Percentiles rank a stretch among this genome's conserved stretches.
These are phyloP conservation scores for Brettanomyces sp. DNA, from an alignment of 805 yeast genomes.

Conservation along the genomic window DNA sequence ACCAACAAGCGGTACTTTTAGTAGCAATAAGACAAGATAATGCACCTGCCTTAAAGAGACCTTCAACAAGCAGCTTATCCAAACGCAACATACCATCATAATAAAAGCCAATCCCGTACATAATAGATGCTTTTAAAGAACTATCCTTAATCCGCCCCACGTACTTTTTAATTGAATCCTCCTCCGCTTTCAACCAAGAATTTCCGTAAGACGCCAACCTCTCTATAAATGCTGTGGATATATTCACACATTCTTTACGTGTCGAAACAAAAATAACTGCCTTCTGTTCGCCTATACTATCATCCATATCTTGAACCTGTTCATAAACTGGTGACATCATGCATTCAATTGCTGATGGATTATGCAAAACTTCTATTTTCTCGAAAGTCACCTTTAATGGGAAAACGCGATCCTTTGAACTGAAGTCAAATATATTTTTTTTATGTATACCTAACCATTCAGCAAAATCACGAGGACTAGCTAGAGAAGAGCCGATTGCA, in stretches of 20 bases:
- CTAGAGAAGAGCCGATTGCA: conserved; percentile 60
- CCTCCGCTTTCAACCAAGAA: conserved; percentile 32
- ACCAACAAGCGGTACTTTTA: conserved; percentile 40
- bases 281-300: conserved; percentile 20
- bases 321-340: conserved; percentile 42
- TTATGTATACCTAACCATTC: conserved; percentile 78
- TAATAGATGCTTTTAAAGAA: conserved; percentile 32
- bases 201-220: conserved; percentile 24
- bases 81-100: conserved; percentile 45
- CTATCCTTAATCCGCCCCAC: conserved; percentile 38
- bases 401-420: conserved; percentile 47
- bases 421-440: conserved; percentile 56
- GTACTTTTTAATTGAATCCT: conserved; percentile 30
- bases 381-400: conserved; percentile 53
- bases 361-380: conserved; percentile 35
- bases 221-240: conserved; percentile 36
- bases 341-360: conserved; percentile 42
- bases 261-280: conserved; percentile 51
- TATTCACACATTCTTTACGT: conserved; percentile 43
- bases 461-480: conserved; percentile 69
- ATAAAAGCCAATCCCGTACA: conserved; percentile 55
- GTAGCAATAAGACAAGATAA: conserved; percentile 53
- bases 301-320: conserved; percentile 28
- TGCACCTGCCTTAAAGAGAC: conserved; percentile 39
- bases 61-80: conserved; percentile 50